Evolutionary conservation across 805 yeast species (phyloP), one percentile per base, ranked within the genome.

Genomic region (Ogataea trehaloabstinens): DNA sequence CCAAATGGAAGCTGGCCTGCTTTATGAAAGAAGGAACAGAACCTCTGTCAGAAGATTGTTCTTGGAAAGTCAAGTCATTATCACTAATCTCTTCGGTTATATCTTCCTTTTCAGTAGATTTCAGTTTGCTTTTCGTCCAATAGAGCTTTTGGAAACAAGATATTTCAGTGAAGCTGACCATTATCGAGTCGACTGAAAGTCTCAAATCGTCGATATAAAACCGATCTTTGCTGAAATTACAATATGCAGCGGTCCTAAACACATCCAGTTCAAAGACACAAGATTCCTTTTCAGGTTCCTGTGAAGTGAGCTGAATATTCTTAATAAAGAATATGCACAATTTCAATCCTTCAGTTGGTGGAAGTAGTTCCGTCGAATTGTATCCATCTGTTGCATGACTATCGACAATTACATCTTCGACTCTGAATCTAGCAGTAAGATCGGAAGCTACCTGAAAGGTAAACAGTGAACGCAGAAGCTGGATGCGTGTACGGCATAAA

Each of bases 341-440:
- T 34, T 57, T 54, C 21, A 45, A 47, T 10, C 13, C 31, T 8
- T 19, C 19, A 8, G 3, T 45, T 40, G 4, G 32, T 28, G 11
- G 34, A 37, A 2, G 37, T 22, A 6, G 38, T 20, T 16, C 33
- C 10, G 6, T 40, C 49, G 37, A 55, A 56, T n/a, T 58, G 38
- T 2, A 61, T 52, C 2, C 48, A 41, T 16, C 49, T 24, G 25
- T 52, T 55, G 37, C 51, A 55, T 5, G 55, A 42, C 5, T 52
- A 44, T 58, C 63, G 8, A 56, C 13, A 2, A 53, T 34, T 2
- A 52, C 37, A 40, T 60, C 64, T 34, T 56, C 60, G 8, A 55
- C 13, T 12, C 42, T 21, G 16, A 55, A 24, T 15, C 41, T 34
- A 4, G 38, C 22, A 2, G 36, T 18, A 6, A 56, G 15, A 4